A percentile compares a stretch with the other conserved stretches of the same genome.
phyloP scores from a whole-genome alignment of 1,139 yeast genomes.

The Lodderomyces beijingensis region DNA sequence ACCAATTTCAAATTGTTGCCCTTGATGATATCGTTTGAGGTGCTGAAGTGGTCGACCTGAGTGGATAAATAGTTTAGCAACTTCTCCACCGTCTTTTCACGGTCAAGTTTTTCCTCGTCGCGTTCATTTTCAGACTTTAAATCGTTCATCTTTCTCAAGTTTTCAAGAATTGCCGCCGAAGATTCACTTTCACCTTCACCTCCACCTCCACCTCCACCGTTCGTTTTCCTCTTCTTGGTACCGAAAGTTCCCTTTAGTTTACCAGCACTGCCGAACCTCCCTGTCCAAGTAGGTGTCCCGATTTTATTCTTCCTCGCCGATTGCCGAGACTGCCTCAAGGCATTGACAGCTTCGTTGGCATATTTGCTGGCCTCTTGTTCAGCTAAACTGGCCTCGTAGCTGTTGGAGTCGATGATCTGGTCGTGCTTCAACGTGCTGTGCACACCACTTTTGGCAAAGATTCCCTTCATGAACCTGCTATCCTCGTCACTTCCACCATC shows the following conservation, averaged over 20 bases:
- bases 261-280: constrained; percentile 85
- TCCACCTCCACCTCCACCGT: neutral
- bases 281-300: constrained; percentile 97
- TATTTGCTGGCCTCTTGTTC: constrained; percentile 74
- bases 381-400: constrained; percentile 46
- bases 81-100: constrained; percentile 21
- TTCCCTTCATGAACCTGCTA: constrained; percentile 64
- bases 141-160: constrained; percentile 15
- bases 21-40: constrained; percentile 57
- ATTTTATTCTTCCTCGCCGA: constrained; percentile 59
- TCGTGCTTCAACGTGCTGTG: constrained; percentile 80
- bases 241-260: constrained; percentile 17
- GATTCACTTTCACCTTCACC: constrained; percentile 12
- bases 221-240: constrained; percentile 15
- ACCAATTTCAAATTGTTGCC: constrained; percentile 43
- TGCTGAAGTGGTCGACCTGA: constrained; percentile 41
- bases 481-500: constrained; percentile 29
- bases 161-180: constrained; percentile 30
- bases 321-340: constrained; percentile 63
- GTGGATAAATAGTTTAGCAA: constrained; percentile 31
- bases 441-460: constrained; percentile 69
- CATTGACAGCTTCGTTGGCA: constrained; percentile 75
- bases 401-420: constrained; percentile 56
- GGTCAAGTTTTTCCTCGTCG: constrained; percentile 9
- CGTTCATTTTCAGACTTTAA: constrained; percentile 15